Percentiles rank a stretch among this genome's conserved stretches.
These are phyloP conservation scores for Epichloe coenophiala DNA, from an alignment of 2,329 filamentous ascomycete genomes.

Conservation along the genomic window DNA sequence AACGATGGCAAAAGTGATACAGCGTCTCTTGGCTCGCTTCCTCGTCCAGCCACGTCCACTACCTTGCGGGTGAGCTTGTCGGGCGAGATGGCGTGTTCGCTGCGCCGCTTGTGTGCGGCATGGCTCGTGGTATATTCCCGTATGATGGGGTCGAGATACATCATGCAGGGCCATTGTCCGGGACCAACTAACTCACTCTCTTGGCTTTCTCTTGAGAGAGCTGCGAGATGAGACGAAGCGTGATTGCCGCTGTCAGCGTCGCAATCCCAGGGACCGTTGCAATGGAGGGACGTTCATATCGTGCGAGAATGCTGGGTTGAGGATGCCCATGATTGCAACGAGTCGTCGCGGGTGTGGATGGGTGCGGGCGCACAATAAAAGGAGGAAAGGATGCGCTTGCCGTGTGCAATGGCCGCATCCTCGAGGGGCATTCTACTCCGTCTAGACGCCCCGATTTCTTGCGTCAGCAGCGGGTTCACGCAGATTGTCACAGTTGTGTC, in stretches of 20 bases:
- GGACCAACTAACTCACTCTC: no score
- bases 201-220: no score
- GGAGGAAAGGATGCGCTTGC: no score
- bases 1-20: constrained; percentile 31
- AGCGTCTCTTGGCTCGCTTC: constrained; percentile 23
- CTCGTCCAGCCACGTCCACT: constrained; percentile 29
- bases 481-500: no score
- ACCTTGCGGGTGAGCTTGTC: constrained; percentile 24
- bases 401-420: no score
- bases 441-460: no score
- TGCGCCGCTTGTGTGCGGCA: constrained; percentile 16
- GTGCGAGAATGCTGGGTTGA: constrained; percentile 18
- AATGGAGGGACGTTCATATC: constrained; percentile 14
- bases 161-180: no score
- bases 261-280: no score
- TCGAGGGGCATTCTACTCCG: no score
- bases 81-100: constrained; percentile 19
- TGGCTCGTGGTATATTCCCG: neutral
- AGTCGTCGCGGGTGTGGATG: neutral
- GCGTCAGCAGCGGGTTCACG: no score
- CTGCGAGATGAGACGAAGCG: neutral
- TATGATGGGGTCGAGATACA: no score
- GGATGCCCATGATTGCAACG: no score
- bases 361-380: neutral
- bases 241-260: neutral